Percentiles rank a stretch among this genome's conserved stretches.
Evolutionary conservation across 2,329 filamentous ascomycete species (phyloP).

Genomic region (Trichoderma hamatum): DNA sequence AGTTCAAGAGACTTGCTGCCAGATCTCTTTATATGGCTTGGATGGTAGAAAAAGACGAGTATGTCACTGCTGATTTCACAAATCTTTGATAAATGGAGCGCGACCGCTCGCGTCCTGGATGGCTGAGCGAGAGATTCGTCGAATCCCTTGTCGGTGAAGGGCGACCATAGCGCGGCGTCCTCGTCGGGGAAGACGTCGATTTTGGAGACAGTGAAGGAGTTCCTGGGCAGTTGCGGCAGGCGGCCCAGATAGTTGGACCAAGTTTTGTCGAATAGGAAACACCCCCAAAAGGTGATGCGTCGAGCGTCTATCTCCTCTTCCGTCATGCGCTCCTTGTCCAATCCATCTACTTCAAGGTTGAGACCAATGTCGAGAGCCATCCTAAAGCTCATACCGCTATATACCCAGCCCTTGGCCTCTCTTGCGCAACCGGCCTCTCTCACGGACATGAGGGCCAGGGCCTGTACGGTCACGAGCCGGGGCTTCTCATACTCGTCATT

Average conservation of each 20-base stretch:
- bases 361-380: conserved; percentile 95
- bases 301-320: conserved; percentile 88
- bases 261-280: conserved; percentile 97
- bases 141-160: conserved; percentile 83
- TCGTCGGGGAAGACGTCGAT: conserved; percentile 90
- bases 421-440: conserved; percentile 91
- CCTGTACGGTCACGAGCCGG: conserved; percentile 86
- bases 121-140: conserved; percentile 75
- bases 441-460: conserved; percentile 92
- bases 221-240: conserved; percentile 80
- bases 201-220: conserved; percentile 81
- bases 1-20: conserved; percentile 80
- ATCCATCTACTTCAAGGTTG: conserved; percentile 76
- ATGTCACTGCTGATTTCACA: conserved; percentile 95
- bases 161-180: conserved; percentile 82
- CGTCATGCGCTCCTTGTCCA: conserved; percentile 64
- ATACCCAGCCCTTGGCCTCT: conserved; percentile 96
- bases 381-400: conserved; percentile 96
- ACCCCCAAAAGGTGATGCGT: conserved; percentile 94
- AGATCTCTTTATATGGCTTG: conserved; percentile 63
- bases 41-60: conserved; percentile 88
- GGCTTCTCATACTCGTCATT: conserved; percentile 94
- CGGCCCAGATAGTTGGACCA: conserved; percentile 98
- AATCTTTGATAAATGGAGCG: conserved; percentile 77
- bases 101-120: conserved; percentile 78